phyloP scores from a whole-genome alignment of 306 rosid genomes.

The Acacia melanoxylon region DNA sequence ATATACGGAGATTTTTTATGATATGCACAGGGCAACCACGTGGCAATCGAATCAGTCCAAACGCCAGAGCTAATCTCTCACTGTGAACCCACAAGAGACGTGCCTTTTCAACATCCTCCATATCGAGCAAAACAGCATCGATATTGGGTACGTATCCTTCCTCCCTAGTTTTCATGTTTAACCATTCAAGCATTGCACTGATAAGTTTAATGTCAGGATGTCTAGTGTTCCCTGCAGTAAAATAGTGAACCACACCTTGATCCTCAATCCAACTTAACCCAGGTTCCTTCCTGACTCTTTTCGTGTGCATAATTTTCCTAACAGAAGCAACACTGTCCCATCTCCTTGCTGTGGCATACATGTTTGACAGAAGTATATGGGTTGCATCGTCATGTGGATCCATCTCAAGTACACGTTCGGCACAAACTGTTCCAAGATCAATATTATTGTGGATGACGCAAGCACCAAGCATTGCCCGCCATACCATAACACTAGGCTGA shows the following conservation, averaged over 20 bases:
- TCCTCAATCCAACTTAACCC: slow-evolving; percentile 1
- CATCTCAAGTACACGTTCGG: not conserved
- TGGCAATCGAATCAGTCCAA: not conserved
- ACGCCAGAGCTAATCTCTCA: not conserved
- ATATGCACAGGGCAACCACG: not conserved
- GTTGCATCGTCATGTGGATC: not conserved
- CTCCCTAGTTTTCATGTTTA: not conserved
- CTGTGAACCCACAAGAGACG: not conserved
- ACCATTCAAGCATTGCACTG: not conserved
- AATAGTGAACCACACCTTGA: not conserved
- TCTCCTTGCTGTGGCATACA: not conserved
- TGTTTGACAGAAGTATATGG: not conserved
- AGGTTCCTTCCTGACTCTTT: not conserved
- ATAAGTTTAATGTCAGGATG: not conserved
- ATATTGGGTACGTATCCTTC: not conserved
- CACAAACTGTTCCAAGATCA: not conserved
- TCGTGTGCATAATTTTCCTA: not conserved
- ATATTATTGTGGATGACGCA: not conserved
- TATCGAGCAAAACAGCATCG: not conserved
- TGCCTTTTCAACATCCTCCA: not conserved
- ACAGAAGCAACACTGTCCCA: not conserved
- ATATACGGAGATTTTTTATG: not conserved
- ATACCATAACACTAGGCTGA: not conserved
- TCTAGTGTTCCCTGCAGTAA: not conserved
- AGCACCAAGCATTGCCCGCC: slow-evolving; percentile 2